phyloP scores from a whole-genome alignment of 805 yeast species.

The Saturnispora hagleri region DNA sequence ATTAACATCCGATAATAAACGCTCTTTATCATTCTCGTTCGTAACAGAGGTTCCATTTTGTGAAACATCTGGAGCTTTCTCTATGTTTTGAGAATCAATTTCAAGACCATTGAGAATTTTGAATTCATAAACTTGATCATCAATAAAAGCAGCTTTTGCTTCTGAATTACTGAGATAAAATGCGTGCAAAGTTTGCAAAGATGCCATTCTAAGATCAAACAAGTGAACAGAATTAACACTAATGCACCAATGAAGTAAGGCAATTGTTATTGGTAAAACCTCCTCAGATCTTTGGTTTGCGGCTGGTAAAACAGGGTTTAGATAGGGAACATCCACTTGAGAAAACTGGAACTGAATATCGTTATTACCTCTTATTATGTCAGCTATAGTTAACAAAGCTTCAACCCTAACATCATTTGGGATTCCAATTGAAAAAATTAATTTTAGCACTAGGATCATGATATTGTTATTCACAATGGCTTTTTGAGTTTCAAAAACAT shows the following conservation, averaged over 20 bases:
- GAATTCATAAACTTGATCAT: slow-evolving; percentile 51
- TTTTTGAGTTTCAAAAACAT: slow-evolving; percentile 51
- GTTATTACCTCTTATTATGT: slow-evolving; percentile 57
- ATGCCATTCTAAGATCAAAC: slow-evolving; percentile 73
- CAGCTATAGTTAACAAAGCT: slow-evolving; percentile 70
- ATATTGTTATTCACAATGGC: slow-evolving; percentile 52
- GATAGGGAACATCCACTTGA: slow-evolving; percentile 83
- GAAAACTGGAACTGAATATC: slow-evolving; percentile 64
- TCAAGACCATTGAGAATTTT: slow-evolving; percentile 20
- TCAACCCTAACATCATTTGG: slow-evolving; percentile 58
- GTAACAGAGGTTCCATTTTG: neutral
- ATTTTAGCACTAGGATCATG: slow-evolving; percentile 52
- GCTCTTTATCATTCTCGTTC: neutral
- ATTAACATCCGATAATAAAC: slow-evolving; percentile 35
- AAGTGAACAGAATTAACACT: slow-evolving; percentile 72
- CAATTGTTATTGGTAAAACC: slow-evolving; percentile 59
- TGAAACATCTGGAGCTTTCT: neutral
- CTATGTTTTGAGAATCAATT: slow-evolving; percentile 4
- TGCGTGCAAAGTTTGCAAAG: slow-evolving; percentile 56
- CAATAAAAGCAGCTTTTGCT: slow-evolving; percentile 52
- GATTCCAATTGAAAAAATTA: slow-evolving; percentile 59
- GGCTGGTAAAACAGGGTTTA: slow-evolving; percentile 50
- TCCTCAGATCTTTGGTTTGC: slow-evolving; percentile 25
- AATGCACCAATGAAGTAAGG: slow-evolving; percentile 77
- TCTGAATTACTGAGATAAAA: slow-evolving; percentile 57